phyloP scores from a whole-genome alignment of 2,329 filamentous ascomycete genomes.

The Zasmidium citrigriseum region DNA sequence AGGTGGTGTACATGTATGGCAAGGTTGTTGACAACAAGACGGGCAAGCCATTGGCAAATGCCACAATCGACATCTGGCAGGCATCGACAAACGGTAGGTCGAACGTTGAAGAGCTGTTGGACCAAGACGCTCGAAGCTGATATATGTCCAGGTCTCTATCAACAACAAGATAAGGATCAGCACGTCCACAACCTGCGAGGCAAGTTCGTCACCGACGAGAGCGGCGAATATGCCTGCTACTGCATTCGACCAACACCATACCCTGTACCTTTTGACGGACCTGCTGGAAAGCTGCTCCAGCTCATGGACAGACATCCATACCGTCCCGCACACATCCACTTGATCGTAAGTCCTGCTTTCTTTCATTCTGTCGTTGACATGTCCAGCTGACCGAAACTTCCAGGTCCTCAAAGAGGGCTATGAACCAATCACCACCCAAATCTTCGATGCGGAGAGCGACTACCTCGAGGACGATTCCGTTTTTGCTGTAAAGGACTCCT shows the following conservation, averaged over 20 bases:
- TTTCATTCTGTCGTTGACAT: not conserved
- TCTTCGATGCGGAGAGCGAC: constrained; percentile 59
- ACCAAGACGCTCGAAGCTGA: not conserved
- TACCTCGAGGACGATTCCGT: constrained; percentile 17
- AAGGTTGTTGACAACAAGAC: constrained; percentile 59
- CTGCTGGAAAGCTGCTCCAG: constrained; percentile 54
- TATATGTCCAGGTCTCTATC: constrained; percentile 46
- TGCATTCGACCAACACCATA: constrained; percentile 26
- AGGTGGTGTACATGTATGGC: constrained; percentile 67
- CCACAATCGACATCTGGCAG: constrained; percentile 76
- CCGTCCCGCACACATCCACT: constrained; percentile 64
- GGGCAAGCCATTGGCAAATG: constrained; percentile 64
- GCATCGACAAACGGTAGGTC: constrained; percentile 64
- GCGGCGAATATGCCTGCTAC: constrained; percentile 21
- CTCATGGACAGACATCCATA: constrained; percentile 63
- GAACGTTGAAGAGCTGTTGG: not conserved
- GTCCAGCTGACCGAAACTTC: not conserved
- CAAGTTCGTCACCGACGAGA: constrained; percentile 64
- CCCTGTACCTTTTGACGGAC: constrained; percentile 19
- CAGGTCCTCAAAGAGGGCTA: constrained; percentile 52
- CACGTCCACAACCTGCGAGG: constrained; percentile 73
- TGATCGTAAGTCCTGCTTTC: constrained; percentile 11
- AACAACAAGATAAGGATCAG: constrained; percentile 72
- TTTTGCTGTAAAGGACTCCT: constrained; percentile 52
- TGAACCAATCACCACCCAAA: constrained; percentile 72